phyloP scores from a whole-genome alignment of 768 basidiomycete genomes.

The Lactarius hengduanensis region DNA sequence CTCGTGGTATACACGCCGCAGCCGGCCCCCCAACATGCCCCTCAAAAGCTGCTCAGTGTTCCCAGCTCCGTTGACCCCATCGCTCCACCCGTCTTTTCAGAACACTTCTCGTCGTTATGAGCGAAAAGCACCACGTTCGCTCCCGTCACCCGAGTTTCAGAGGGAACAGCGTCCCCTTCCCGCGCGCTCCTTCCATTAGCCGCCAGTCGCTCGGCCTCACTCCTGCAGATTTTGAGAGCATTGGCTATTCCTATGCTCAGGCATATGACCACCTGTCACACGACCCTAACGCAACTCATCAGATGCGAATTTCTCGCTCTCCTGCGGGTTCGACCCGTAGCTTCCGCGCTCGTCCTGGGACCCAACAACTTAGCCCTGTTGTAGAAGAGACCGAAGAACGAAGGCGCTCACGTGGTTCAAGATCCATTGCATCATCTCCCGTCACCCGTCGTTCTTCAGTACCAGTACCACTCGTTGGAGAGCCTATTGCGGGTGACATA shows the following conservation, averaged over 20 bases:
- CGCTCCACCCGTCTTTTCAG: slow-evolving; percentile 18
- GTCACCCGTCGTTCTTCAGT: slow-evolving; percentile 11
- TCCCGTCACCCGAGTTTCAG: slow-evolving; percentile 10
- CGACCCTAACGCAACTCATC: slow-evolving; percentile 18
- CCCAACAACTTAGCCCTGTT: slow-evolving; percentile 29
- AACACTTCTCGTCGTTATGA: slow-evolving; percentile 23
- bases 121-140: slow-evolving; percentile 16
- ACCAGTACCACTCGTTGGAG: slow-evolving; percentile 4
- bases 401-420: slow-evolving; percentile 24
- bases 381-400: slow-evolving; percentile 28
- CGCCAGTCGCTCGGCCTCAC: slow-evolving; percentile 26
- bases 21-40: slow-evolving; percentile 23
- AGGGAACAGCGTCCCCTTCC: slow-evolving; percentile 27
- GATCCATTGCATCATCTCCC: slow-evolving; percentile 15
- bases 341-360: slow-evolving; percentile 18
- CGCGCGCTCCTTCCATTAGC: slow-evolving; percentile 23
- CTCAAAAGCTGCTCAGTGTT: slow-evolving; percentile 27
- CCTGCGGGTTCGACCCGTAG: slow-evolving; percentile 27
- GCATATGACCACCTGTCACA: slow-evolving; percentile 22
- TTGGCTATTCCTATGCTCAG: slow-evolving; percentile 27
- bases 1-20: slow-evolving; percentile 28
- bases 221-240: slow-evolving; percentile 17
- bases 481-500: slow-evolving; percentile 7
- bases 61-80: slow-evolving; percentile 19
- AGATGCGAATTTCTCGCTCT: slow-evolving; percentile 22